These are phyloP conservation scores for Centrapalus pauciflorus DNA, from an alignment of 129 eudicot species.

Conservation along the genomic window DNA sequence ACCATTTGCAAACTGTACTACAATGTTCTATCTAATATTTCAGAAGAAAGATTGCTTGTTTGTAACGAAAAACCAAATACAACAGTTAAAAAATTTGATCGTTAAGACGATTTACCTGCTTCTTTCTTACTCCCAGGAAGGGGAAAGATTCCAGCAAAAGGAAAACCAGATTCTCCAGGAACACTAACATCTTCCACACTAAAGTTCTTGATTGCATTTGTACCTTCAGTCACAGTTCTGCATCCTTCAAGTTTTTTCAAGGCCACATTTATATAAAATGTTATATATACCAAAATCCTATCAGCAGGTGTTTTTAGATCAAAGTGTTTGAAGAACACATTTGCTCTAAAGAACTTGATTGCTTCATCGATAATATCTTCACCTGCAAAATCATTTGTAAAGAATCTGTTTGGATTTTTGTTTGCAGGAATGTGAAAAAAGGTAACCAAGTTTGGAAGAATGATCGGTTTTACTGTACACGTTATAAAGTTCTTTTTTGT, in stretches of 20 bases:
- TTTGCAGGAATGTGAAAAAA: too few species aligned
- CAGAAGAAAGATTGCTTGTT: too few species aligned
- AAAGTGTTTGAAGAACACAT: slow-evolving; percentile 93
- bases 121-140: slow-evolving; percentile 55
- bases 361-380: slow-evolving; percentile 98
- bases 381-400: too few species aligned
- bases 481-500: too few species aligned
- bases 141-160: slow-evolving; percentile 88
- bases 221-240: slow-evolving; percentile 98
- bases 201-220: slow-evolving; percentile 79
- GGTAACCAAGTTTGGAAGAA: too few species aligned
- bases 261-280: slow-evolving; percentile 86
- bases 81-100: too few species aligned
- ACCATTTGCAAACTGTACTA: too few species aligned
- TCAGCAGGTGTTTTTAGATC: slow-evolving; percentile 86
- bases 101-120: too few species aligned
- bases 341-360: slow-evolving; percentile 92
- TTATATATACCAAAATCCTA: slow-evolving; percentile 84
- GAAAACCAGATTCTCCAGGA: slow-evolving; percentile 90
- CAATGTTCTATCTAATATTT: too few species aligned
- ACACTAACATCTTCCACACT: slow-evolving; percentile 91
- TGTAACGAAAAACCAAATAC: too few species aligned
- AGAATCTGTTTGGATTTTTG: too few species aligned
- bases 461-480: too few species aligned
- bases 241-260: slow-evolving; percentile 93